Base-by-base conservation (phyloP, 2,329 filamentous ascomycete species). In the Fusarium bactridioides region DNA sequence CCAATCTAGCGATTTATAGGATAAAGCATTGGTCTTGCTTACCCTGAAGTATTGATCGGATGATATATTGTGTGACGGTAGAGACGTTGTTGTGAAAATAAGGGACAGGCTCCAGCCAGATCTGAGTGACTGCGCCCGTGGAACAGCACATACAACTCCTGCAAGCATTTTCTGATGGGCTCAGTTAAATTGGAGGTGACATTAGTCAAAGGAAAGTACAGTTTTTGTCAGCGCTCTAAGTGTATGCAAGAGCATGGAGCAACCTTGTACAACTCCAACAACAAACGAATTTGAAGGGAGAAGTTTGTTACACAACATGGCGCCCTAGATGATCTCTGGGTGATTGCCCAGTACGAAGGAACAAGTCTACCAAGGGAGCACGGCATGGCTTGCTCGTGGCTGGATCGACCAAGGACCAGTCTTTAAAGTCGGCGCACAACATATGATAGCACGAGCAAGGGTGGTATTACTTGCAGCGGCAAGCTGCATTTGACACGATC, bases 381-480 rank as follows among this genome's bases (percentile, higher is more conserved):
- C 64, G n/a, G 23, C 50, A 64, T 63, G 50, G 15, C 21, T 61
- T 54, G 48, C 29, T 54, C 41, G 27, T 62, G 59, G 51, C 33
- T 62, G 59, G 53, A 59, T 59, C 59, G 53, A 47, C 51, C 35
- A 29, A 61, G 41, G 47, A 27, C 41, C 27, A 61, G 29, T 25
- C 47, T 41, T 54, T 18, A 47, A 53, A 35, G 37, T 50, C 35
- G 48, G 38, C 29, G 55, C 60, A 64, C 33, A 57, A 25, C 35
- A 67, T 37, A 45, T n/a, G 29, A 27, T 40, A 53, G 19, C 41
- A 50, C 40, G 31, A 67, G 23, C 58, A 70, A 57, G 75, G 63
- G 41, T 62, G 54, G 60, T 62, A 74, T 75, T 70, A 66, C 75
- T 67, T 70, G 75, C 75, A 77, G 75, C 75, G 75, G 75, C 62